These are phyloP conservation scores for Collybia sordida DNA, from an alignment of 768 basidiomycete species.

Conservation along the genomic window DNA sequence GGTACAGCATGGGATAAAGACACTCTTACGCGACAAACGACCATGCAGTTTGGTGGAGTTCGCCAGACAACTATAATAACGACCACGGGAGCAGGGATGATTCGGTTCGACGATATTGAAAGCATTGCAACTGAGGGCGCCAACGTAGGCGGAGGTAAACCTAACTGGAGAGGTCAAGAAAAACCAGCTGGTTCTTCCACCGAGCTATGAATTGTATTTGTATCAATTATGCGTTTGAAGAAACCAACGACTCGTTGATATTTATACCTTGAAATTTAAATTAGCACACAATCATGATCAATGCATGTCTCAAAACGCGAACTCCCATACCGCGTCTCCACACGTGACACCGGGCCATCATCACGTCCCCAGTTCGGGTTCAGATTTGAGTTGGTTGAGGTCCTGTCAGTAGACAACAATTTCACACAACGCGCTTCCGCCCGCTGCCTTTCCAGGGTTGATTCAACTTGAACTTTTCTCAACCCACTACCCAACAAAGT, in stretches of 20 bases:
- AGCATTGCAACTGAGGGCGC: no score
- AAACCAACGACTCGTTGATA: no score
- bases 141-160: no score
- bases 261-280: no score
- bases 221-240: no score
- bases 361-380: slow-evolving; percentile 12
- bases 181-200: no score
- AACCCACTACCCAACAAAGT: background rate
- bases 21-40: slow-evolving; percentile 18
- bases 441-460: slow-evolving; percentile 5
- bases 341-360: slow-evolving; percentile 15
- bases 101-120: no score
- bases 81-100: no score
- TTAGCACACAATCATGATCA: background rate
- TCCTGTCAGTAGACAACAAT: slow-evolving; percentile 12
- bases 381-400: slow-evolving; percentile 13
- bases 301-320: slow-evolving; percentile 2
- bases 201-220: no score
- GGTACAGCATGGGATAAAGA: slow-evolving; percentile 38
- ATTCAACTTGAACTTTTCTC: background rate
- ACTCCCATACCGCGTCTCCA: slow-evolving; percentile 7
- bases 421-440: slow-evolving; percentile 17
- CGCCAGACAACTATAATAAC: no score
- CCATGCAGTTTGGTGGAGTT: no score
- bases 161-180: no score